Base-by-base conservation (phyloP, 2,329 filamentous ascomycete species). In the Paraconiothyrium brasiliense region DNA sequence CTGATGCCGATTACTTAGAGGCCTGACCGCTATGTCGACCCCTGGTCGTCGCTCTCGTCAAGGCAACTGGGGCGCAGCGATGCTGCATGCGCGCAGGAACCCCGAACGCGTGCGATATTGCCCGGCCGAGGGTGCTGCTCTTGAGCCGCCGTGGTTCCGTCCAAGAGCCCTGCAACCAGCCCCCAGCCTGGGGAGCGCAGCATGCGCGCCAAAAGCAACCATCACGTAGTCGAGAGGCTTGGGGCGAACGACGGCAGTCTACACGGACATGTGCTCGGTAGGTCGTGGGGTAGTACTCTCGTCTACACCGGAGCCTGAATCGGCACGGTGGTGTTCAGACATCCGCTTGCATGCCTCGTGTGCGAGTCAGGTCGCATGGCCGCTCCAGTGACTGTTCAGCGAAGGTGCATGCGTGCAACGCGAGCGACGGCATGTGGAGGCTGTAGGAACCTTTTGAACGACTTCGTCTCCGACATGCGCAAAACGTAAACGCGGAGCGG, bases 71-170 rank as follows among this genome's bases (percentile, higher is more conserved):
- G 16, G 39, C 52, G 39, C 52, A 37, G 37, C 51, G 51, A 43
- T 11, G 51, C 35, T 54, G 52, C 52, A 46, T 41, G 52, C n/a
- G 52, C 39, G 52, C 52, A 55, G 51, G 51, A 54, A 54, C 51
- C 39, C 51, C 37, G 51, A 54, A 44, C 24, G 37, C 35, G 24
- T 55, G 39, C 52, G 24, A 55, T 46, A 44, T 46, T 46, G 52
- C 39, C 52, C 52, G 52, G 52, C n/a, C 34, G 24, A 32, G 27
- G 34, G 14, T 8, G 34, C n/a, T 39, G n/a, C 34, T 20, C 39
- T 34, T 34, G 52, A 55, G 46, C 46, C 39, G 52, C 39, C n/a
- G 1, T 35, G 52, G 16, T 5, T 20, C 14, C 16, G 10, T 35
- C 35, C n/a, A 34, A 9, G 4, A 9, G 52, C 52, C 52, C 52